phyloP scores from a whole-genome alignment of 2,329 filamentous ascomycete genomes.

The Ampelomyces quisqualis region DNA sequence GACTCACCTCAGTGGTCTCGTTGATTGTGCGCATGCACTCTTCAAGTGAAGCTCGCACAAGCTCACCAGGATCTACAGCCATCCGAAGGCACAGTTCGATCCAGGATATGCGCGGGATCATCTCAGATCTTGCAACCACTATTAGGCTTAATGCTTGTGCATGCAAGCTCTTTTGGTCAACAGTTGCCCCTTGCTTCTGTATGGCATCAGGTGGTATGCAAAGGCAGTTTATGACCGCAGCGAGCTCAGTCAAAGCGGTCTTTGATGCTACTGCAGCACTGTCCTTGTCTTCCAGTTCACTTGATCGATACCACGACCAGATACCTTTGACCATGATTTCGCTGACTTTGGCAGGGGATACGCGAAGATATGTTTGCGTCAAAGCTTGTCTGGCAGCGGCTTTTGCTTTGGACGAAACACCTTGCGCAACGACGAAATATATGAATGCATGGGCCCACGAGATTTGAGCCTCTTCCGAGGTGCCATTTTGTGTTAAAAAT shows the following conservation, averaged over 20 bases:
- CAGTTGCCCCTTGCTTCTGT: constrained; percentile 45
- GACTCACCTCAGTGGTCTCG: constrained; percentile 56
- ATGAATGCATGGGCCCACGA: constrained; percentile 85
- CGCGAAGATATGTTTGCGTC: constrained; percentile 62
- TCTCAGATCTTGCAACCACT: constrained; percentile 72
- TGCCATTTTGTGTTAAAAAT: constrained; percentile 54
- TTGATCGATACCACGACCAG: constrained; percentile 74
- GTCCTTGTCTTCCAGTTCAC: constrained; percentile 75
- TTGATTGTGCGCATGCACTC: constrained; percentile 69
- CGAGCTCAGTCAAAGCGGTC: constrained; percentile 63
- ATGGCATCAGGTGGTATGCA: constrained; percentile 60
- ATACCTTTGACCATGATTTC: constrained; percentile 68
- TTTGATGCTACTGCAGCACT: constrained; percentile 67
- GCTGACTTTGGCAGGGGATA: constrained; percentile 59
- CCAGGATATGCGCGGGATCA: constrained; percentile 80
- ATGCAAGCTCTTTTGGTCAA: constrained; percentile 58
- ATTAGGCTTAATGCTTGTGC: constrained; percentile 74
- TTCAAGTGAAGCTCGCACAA: constrained; percentile 66
- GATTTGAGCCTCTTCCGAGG: constrained; percentile 51
- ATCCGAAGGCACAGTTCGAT: constrained; percentile 82
- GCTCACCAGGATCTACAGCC: constrained; percentile 76
- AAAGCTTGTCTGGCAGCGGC: constrained; percentile 64
- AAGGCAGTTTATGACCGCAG: constrained; percentile 61
- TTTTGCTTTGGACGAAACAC: constrained; percentile 62
- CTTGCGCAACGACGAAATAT: constrained; percentile 69